Conservation (phyloP, 352 stramenopile genomes). For the Pseudoperonospora humuli region DNA sequence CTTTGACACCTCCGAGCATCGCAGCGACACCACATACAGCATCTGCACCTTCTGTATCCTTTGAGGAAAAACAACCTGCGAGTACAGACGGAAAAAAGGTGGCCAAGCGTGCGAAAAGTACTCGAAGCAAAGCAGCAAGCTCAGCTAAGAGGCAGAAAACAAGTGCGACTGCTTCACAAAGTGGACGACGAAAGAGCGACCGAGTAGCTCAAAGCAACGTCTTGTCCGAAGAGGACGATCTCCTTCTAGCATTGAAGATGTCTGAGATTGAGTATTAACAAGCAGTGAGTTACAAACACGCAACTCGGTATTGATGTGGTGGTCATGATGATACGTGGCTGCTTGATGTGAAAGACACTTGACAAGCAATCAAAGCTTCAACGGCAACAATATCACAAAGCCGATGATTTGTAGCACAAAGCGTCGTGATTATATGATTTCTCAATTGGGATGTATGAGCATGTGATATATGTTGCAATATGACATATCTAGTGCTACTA, state of each 20-base stretch:
- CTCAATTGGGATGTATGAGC: too few species aligned
- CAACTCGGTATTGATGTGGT: too few species aligned
- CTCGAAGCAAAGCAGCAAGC: constrained; percentile 1
- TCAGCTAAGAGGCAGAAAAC: constrained; percentile 19
- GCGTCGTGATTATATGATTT: too few species aligned
- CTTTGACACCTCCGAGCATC: not conserved
- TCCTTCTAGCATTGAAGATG: constrained; percentile 31
- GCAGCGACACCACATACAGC: not conserved
- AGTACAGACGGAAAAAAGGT: constrained; percentile 8
- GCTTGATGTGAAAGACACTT: too few species aligned
- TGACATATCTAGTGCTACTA: too few species aligned
- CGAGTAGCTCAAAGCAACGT: constrained; percentile 8
- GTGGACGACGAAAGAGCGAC: constrained; percentile 8
- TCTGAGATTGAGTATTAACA: constrained; percentile 37
- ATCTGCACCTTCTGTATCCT: not conserved
- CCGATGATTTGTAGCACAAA: too few species aligned
- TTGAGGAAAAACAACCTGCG: not conserved
- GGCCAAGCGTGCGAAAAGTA: constrained; percentile 12
- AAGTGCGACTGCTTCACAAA: constrained; percentile 2
- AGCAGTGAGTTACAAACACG: too few species aligned
- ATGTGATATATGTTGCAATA: too few species aligned
- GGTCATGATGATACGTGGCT: too few species aligned
- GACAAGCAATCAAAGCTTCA: too few species aligned
- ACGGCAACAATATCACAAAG: too few species aligned
- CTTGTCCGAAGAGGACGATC: constrained; percentile 27